These are phyloP conservation scores for Botryobasidium botryosum DNA, from an alignment of 768 basidiomycete genomes.

Conservation along the genomic window DNA sequence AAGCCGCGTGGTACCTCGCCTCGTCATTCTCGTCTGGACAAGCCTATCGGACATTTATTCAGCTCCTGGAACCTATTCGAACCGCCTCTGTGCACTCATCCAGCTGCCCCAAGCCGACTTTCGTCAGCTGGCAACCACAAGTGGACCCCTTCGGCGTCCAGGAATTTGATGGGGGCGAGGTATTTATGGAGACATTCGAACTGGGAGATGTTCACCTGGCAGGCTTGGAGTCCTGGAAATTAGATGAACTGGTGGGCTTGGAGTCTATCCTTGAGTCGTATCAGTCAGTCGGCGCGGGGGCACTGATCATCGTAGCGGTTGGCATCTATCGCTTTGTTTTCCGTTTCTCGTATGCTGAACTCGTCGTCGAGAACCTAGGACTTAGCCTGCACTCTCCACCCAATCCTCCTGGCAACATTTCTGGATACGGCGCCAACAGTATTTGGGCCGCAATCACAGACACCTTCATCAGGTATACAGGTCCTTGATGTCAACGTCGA, in stretches of 20 bases:
- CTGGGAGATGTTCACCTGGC: too few species aligned
- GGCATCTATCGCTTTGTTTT: too few species aligned
- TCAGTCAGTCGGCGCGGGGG: too few species aligned
- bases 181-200: not conserved
- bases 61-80: constrained; percentile 19
- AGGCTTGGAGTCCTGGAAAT: too few species aligned
- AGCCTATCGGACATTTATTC: constrained; percentile 39
- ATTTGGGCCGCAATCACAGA: constrained; percentile 45
- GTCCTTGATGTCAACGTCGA: constrained; percentile 33
- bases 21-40: constrained; percentile 36
- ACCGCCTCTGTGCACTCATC: not conserved
- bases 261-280: too few species aligned
- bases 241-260: too few species aligned
- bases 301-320: too few species aligned
- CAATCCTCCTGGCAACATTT: constrained; percentile 65
- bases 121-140: not conserved
- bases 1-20: constrained; percentile 47
- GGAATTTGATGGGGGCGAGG: not conserved
- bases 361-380: too few species aligned
- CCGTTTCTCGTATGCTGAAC: too few species aligned
- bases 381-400: constrained; percentile 56
- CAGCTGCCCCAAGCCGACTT: too few species aligned
- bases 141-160: too few species aligned
- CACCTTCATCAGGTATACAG: constrained; percentile 23
- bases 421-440: constrained; percentile 74